Evolutionary conservation across 345 rosid species (phyloP), one percentile per base, ranked within the genome.

Genomic region (Hypericum androsaemum): DNA sequence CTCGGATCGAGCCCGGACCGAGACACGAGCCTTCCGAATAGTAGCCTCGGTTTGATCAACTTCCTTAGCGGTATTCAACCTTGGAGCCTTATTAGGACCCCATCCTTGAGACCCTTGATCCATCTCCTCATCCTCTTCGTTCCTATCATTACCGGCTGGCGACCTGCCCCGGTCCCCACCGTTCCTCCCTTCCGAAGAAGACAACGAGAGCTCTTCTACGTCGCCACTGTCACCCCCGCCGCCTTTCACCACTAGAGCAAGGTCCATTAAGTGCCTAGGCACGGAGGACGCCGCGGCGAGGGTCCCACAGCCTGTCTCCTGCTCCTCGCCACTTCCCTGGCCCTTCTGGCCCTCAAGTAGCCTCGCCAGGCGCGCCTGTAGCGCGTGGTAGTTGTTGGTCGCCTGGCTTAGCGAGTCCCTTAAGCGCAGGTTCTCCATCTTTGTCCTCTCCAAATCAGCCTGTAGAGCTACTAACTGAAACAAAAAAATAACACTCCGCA

Each of bases 1-100:
- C 51, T 68, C 87, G 5, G 87, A 80, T 65, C 84, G 64, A 42
- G 87, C 83, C 63, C 92, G 50, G 45, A 83, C 84, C 0, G 83
- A 80, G 28, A 80, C 92, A 3, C 84, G 77, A 38, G 87, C 83
- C 67, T 83, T 80, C 64, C 84, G 68, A 60, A 80, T 80, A 11
- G 84, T 80, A 5, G 90, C 82, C 71, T 83, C 86, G 1, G 80
- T 67, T 59, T 83, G 83, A 65, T 83, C 84, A 37, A 52, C 63
- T 59, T 51, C 52, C 65, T 74, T 78, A 0, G 79, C 8, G 1
- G 83, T 64, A 59, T 61, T 74, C 37, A 74, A 59, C 54, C 78
- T 76, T 0, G 78, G 72, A 35, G 66, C 73, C 69, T 80, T 80
- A 42, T 62, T 71, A 17, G 72, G 50, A 15, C 58, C 71, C 61